Percentiles rank a stretch among this genome's conserved stretches.
Conservation (phyloP, 2,329 filamentous ascomycete species). For the Lachnellula subtilissima region DNA sequence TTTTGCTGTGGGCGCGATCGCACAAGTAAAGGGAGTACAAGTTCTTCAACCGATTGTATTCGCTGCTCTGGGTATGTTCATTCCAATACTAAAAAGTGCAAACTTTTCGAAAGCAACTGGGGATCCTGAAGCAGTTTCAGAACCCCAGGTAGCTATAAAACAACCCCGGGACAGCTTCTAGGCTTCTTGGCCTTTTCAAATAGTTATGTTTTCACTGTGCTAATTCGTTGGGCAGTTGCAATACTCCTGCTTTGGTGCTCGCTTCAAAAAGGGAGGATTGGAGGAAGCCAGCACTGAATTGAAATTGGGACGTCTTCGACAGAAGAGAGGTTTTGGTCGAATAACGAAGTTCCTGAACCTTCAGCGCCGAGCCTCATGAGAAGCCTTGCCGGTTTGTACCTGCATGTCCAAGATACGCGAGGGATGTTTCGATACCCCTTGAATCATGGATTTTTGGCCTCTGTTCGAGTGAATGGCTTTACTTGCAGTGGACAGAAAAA, state of each 20-base stretch:
- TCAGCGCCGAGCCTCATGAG: not conserved
- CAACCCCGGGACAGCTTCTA: too few species aligned
- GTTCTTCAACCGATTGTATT: slow-evolving; percentile 54
- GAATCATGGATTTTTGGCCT: too few species aligned
- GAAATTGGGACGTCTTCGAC: not conserved
- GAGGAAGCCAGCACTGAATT: slow-evolving; percentile 6
- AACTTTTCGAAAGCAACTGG: too few species aligned
- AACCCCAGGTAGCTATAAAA: too few species aligned
- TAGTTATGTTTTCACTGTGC: too few species aligned
- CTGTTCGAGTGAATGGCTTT: too few species aligned
- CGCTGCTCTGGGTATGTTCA: slow-evolving; percentile 39
- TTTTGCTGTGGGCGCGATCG: slow-evolving; percentile 64
- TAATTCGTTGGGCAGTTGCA: too few species aligned
- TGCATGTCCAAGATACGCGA: not conserved
- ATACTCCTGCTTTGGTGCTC: slow-evolving; percentile 44
- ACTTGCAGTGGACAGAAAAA: too few species aligned
- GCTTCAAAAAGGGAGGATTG: slow-evolving; percentile 23
- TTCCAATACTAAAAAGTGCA: too few species aligned
- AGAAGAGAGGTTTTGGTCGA: not conserved
- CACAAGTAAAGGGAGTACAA: slow-evolving; percentile 50
- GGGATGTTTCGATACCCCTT: too few species aligned
- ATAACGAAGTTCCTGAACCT: not conserved
- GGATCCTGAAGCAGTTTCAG: too few species aligned
- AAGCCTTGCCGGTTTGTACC: not conserved
- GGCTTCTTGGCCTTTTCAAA: too few species aligned